Conservation (phyloP, 306 rosid species). For the Rosa lucieae region DNA sequence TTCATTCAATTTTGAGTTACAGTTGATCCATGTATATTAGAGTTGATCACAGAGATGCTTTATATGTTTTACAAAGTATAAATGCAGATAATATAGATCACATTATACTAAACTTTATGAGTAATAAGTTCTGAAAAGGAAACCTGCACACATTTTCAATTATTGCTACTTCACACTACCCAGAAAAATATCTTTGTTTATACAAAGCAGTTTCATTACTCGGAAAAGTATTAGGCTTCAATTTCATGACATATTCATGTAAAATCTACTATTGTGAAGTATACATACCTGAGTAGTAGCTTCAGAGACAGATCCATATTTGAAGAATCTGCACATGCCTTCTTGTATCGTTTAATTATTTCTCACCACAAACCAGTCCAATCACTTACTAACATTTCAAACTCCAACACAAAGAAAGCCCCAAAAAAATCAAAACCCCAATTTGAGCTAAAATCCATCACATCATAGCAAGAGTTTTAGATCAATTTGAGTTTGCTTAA, state of each 20-base stretch:
- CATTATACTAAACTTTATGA: not conserved
- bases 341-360: constrained; percentile 88
- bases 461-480: too few species aligned
- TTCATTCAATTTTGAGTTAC: not conserved
- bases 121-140: not conserved
- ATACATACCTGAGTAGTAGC: constrained; percentile 88
- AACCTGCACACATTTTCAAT: not conserved
- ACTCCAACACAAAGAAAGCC: too few species aligned
- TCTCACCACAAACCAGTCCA: constrained; percentile 11
- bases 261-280: not conserved
- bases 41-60: not conserved
- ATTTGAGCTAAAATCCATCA: too few species aligned
- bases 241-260: not conserved
- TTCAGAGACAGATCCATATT: constrained; percentile 74
- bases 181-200: not conserved
- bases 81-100: not conserved
- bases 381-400: too few species aligned
- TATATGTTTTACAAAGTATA: not conserved
- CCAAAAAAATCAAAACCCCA: too few species aligned
- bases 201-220: not conserved
- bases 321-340: constrained; percentile 73
- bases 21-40: not conserved
- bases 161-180: not conserved
- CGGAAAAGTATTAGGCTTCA: not conserved
- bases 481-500: too few species aligned